Percentiles rank a stretch among this genome's conserved stretches.
Evolutionary conservation across 164 flowering plant genomes (phyloP).

Genomic region (Paratinospora sagittata): DNA sequence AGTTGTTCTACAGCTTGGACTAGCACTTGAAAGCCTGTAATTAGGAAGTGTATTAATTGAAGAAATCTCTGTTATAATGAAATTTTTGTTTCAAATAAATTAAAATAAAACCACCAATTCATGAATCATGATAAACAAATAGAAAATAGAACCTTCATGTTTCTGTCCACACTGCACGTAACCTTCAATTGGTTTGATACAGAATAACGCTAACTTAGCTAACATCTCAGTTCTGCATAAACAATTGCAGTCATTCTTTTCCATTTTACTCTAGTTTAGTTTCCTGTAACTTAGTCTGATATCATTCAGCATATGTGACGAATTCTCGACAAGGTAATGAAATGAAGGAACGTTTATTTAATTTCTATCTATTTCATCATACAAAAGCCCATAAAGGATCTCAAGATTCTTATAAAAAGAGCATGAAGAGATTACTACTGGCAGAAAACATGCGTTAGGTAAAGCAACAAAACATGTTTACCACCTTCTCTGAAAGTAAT

Average conservation of each 20-base stretch:
- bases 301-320: neutral
- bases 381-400: too few species aligned
- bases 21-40: constrained; percentile 84
- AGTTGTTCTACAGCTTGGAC: constrained; percentile 72
- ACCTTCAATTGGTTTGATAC: neutral
- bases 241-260: neutral
- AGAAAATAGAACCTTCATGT: neutral
- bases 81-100: too few species aligned
- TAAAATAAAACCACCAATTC: too few species aligned
- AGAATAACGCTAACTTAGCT: neutral
- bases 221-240: neutral
- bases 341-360: neutral
- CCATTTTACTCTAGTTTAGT: neutral
- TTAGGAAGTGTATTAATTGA: neutral
- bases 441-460: neutral
- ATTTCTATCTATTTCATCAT: neutral
- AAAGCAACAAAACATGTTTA: neutral
- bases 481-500: neutral
- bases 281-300: neutral
- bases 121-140: too few species aligned
- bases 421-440: too few species aligned
- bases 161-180: neutral
- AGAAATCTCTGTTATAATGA: neutral
- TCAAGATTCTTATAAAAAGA: too few species aligned
- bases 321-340: neutral